Percentiles rank a stretch among this genome's conserved stretches.
These are phyloP conservation scores for Tetradesmus obliquus DNA, from an alignment of 139 green algal species.

Conservation along the genomic window DNA sequence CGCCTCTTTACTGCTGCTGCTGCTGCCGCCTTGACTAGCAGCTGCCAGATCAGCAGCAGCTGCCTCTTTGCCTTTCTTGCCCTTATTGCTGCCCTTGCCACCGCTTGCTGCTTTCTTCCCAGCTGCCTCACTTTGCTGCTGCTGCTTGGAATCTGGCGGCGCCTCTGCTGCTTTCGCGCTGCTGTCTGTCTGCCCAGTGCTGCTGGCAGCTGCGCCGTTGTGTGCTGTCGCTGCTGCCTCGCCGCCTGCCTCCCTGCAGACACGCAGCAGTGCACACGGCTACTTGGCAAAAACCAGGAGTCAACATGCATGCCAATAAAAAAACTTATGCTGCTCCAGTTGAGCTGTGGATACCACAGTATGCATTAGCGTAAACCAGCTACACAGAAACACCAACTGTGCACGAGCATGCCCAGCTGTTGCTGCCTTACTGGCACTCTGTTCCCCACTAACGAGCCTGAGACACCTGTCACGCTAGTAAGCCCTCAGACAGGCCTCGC, in stretches of 20 bases:
- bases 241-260: slow-evolving; percentile 34
- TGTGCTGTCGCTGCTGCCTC: slow-evolving; percentile 23
- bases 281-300: too few relatives aligned
- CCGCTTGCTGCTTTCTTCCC: background rate
- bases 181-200: background rate
- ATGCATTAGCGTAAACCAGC: too few relatives aligned
- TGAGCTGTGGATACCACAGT: too few relatives aligned
- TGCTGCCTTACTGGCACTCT: too few relatives aligned
- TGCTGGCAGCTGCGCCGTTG: slow-evolving; percentile 8
- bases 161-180: background rate
- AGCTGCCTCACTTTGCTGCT: background rate
- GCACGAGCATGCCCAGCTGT: too few relatives aligned
- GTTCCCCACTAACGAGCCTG: too few relatives aligned
- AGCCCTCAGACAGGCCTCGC: too few relatives aligned
- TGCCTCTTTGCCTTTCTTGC: background rate
- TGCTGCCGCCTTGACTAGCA: background rate
- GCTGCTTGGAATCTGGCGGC: background rate
- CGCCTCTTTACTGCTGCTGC: background rate
- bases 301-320: too few relatives aligned
- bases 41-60: slow-evolving; percentile 9
- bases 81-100: slow-evolving; percentile 8
- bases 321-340: too few relatives aligned
- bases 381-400: too few relatives aligned
- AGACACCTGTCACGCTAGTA: too few relatives aligned
- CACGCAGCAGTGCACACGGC: background rate